phyloP scores from a whole-genome alignment of 495 filamentous ascomycete genomes.

The Podospora bellae-mahoneyi region DNA sequence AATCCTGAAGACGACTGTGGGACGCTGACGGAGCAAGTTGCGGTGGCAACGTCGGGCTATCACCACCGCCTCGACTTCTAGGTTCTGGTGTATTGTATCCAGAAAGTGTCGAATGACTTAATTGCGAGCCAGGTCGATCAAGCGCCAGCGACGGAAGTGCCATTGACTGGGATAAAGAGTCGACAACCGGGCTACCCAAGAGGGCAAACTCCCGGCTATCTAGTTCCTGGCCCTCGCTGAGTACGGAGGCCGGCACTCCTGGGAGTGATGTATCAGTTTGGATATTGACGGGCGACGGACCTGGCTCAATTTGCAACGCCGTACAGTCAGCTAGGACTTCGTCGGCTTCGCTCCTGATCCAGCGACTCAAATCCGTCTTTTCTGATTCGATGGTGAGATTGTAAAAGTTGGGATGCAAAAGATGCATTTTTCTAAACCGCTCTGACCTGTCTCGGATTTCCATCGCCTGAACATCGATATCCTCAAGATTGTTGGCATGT shows the following conservation, averaged over 20 bases:
- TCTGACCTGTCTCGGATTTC: slow-evolving; percentile 68
- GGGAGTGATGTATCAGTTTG: slow-evolving; percentile 10
- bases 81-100: slow-evolving; percentile 40
- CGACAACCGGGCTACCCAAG: slow-evolving; percentile 35
- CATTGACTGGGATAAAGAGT: slow-evolving; percentile 43
- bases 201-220: slow-evolving; percentile 30
- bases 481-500: slow-evolving; percentile 59
- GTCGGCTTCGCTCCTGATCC: slow-evolving; percentile 66
- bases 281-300: slow-evolving; percentile 11
- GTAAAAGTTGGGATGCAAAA: slow-evolving; percentile 73
- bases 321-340: slow-evolving; percentile 70
- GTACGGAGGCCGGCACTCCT: background rate
- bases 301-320: slow-evolving; percentile 41
- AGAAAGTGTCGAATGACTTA: slow-evolving; percentile 36
- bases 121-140: slow-evolving; percentile 36
- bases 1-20: slow-evolving; percentile 50
- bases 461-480: slow-evolving; percentile 66
- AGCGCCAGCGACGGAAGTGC: slow-evolving; percentile 37
- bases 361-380: slow-evolving; percentile 64
- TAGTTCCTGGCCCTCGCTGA: slow-evolving; percentile 24
- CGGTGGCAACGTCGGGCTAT: slow-evolving; percentile 57
- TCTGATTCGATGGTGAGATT: slow-evolving; percentile 67
- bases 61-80: slow-evolving; percentile 40
- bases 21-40: slow-evolving; percentile 42
- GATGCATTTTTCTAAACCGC: slow-evolving; percentile 60